Evolutionary conservation across 495 filamentous ascomycete species (phyloP).

Genomic region (Arthonia radiata): DNA sequence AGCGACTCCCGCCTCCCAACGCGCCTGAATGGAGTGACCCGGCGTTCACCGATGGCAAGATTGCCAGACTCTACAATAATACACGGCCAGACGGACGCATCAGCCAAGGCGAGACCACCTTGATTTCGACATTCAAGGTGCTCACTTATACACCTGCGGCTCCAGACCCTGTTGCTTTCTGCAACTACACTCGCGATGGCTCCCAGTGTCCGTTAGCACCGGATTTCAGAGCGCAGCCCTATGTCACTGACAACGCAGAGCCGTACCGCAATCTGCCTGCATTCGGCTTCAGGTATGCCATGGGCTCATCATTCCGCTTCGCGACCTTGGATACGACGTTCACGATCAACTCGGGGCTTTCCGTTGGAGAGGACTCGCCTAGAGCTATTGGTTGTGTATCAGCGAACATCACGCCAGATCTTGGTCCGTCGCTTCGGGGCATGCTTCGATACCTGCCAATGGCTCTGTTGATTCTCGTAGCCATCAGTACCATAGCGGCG

Average conservation of each 20-base stretch:
- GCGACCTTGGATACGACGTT: constrained; percentile 50
- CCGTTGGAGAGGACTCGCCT: no score
- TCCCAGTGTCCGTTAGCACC: constrained; percentile 53
- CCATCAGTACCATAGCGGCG: constrained; percentile 53
- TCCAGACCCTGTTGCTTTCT: constrained; percentile 29
- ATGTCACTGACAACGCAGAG: constrained; percentile 11
- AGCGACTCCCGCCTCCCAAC: constrained; percentile 21
- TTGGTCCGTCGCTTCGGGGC: constrained; percentile 35
- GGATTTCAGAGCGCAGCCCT: constrained; percentile 37
- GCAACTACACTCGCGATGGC: constrained; percentile 31
- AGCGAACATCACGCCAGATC: constrained; percentile 54
- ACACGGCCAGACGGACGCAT: no score
- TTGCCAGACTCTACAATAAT: no score
- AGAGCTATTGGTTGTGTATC: constrained; percentile 57
- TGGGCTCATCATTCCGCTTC: constrained; percentile 64
- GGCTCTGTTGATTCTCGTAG: constrained; percentile 53
- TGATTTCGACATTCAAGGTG: constrained; percentile 41
- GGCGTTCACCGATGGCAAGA: constrained; percentile 47
- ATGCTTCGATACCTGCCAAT: constrained; percentile 59
- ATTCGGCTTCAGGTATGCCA: constrained; percentile 52
- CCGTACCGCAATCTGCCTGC: constrained; percentile 23
- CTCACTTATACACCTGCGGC: constrained; percentile 46
- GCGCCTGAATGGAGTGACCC: constrained; percentile 26
- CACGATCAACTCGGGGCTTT: constrained; percentile 47
- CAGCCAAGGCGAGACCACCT: constrained; percentile 32